These are phyloP conservation scores for Botryococcus braunii DNA, from an alignment of 163 green algal species.

Conservation along the genomic window DNA sequence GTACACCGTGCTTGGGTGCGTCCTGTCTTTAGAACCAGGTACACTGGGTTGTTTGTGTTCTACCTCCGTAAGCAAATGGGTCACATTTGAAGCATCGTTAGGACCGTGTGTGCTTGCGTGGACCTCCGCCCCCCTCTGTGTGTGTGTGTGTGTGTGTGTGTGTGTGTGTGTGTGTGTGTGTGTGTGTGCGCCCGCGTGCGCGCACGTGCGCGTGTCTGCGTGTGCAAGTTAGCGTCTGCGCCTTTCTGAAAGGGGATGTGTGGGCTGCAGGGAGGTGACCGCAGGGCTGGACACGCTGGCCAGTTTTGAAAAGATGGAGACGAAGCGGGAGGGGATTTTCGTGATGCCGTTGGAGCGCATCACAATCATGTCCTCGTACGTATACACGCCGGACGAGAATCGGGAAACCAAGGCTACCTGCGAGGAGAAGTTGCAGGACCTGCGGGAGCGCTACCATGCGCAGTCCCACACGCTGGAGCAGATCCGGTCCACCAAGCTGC, in stretches of 20 bases:
- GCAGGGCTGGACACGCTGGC: constrained; percentile 64
- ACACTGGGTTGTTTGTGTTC: too few relatives aligned
- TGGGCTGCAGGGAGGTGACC: constrained; percentile 50
- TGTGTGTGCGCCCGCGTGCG: too few relatives aligned
- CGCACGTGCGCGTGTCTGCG: too few relatives aligned
- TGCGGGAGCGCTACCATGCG: neutral
- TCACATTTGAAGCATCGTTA: neutral
- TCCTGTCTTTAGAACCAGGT: too few relatives aligned
- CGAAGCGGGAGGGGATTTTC: constrained; percentile 81
- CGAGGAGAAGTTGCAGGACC: neutral
- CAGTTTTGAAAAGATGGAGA: constrained; percentile 70
- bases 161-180: constrained; percentile 2
- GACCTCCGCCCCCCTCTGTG: neutral
- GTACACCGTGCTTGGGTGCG: too few relatives aligned
- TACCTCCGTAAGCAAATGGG: too few relatives aligned
- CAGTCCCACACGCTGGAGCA: neutral
- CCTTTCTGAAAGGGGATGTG: neutral
- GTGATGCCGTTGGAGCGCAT: constrained; percentile 82
- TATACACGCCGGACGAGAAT: constrained; percentile 13
- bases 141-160: neutral
- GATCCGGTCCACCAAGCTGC: neutral
- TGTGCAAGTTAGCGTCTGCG: neutral
- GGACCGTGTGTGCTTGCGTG: neutral
- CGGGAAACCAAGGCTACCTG: neutral
- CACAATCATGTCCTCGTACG: constrained; percentile 65